These are phyloP conservation scores for Graphium sp. DNA, from an alignment of 2,329 filamentous ascomycete species.

Conservation along the genomic window DNA sequence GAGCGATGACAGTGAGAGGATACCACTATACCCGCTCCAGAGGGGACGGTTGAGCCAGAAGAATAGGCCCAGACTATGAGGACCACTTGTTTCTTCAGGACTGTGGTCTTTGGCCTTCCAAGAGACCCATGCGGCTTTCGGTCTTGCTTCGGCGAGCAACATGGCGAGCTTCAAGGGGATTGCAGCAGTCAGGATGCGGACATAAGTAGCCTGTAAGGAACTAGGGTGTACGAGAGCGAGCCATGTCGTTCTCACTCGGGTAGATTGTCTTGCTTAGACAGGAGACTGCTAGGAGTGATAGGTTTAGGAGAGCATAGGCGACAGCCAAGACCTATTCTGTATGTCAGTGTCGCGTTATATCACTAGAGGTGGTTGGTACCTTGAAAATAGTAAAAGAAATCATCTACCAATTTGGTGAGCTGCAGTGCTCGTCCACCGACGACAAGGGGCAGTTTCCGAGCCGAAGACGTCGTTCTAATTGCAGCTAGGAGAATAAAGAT, in stretches of 20 bases:
- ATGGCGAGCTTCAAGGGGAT: slow-evolving; percentile 18
- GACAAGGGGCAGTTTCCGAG: slow-evolving; percentile 13
- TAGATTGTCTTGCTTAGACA: slow-evolving; percentile 10
- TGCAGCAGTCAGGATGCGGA: slow-evolving; percentile 16
- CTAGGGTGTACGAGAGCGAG: slow-evolving; percentile 23
- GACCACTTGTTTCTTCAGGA: slow-evolving; percentile 17
- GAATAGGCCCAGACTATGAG: slow-evolving; percentile 14
- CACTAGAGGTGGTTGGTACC: neutral
- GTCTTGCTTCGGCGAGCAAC: slow-evolving; percentile 18
- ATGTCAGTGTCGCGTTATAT: neutral
- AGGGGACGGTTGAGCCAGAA: slow-evolving; percentile 19
- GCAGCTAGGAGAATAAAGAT: slow-evolving; percentile 19
- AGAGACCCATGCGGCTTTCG: slow-evolving; percentile 19
- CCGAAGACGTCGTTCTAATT: slow-evolving; percentile 15
- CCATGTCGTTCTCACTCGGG: slow-evolving; percentile 15
- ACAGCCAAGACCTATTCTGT: slow-evolving; percentile 9
- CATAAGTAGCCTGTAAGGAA: slow-evolving; percentile 12
- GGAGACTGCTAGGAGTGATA: slow-evolving; percentile 14
- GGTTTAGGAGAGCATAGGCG: slow-evolving; percentile 13
- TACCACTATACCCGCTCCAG: slow-evolving; percentile 15
- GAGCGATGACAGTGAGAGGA: slow-evolving; percentile 15
- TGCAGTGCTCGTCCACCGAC: slow-evolving; percentile 17
- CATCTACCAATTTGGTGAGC: slow-evolving; percentile 13
- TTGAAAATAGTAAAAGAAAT: neutral
- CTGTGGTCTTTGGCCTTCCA: slow-evolving; percentile 21